phyloP scores from a whole-genome alignment of 1,284 basidiomycete species.

The Fistulinella cinereoalba region DNA sequence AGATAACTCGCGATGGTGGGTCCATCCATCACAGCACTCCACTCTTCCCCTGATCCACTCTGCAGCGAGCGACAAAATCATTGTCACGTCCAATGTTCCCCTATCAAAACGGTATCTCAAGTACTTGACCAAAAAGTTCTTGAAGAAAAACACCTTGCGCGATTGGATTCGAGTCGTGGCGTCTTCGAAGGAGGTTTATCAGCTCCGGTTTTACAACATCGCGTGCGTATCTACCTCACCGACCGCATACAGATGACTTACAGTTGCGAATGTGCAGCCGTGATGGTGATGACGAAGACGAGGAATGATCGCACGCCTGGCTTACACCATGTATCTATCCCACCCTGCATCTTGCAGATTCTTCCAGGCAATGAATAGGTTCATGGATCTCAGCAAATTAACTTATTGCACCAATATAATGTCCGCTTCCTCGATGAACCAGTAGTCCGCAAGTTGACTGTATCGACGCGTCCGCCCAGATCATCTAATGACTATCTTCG shows the following conservation, averaged over 20 bases:
- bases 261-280: conserved; percentile 23
- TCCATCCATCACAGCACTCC: conserved; percentile 23
- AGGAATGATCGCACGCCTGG: no score
- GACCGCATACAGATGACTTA: conserved; percentile 7
- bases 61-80: conserved; percentile 71
- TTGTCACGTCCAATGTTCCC: conserved; percentile 76
- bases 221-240: conserved; percentile 54
- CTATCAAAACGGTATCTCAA: conserved; percentile 93
- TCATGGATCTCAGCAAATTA: no score
- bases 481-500: conserved; percentile 19
- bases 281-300: conserved; percentile 53
- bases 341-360: background rate
- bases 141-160: conserved; percentile 85
- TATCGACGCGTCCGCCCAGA: background rate
- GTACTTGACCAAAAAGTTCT: conserved; percentile 94
- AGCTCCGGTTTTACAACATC: conserved; percentile 93
- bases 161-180: conserved; percentile 92
- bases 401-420: no score
- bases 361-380: conserved; percentile 7
- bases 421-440: no score
- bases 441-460: no score
- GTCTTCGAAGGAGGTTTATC: conserved; percentile 85
- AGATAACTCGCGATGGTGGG: conserved; percentile 77
- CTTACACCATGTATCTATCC: conserved; percentile 6
- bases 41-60: conserved; percentile 1